Evolutionary conservation across 768 basidiomycete genomes (phyloP), one percentile per base, ranked within the genome.

Genomic region (Lentinula lateritia): DNA sequence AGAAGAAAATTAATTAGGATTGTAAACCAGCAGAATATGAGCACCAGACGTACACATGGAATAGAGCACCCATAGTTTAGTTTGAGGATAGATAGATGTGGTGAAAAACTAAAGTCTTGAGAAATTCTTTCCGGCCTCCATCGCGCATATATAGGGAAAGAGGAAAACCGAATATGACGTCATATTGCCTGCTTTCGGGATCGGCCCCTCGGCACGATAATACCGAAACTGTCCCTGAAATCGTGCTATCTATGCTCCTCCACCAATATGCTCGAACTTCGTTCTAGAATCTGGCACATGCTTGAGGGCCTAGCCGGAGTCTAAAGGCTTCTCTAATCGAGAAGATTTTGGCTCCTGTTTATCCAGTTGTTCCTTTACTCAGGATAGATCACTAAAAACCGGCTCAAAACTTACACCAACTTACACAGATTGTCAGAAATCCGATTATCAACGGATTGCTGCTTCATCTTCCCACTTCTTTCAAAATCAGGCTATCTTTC

Each of bases 1-100:
- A 15, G 50, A 15, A 13, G n/a, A 13, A 52, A 32, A 0, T 20
- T 20, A 1, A 53, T 53, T 13, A 53, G 50, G 3, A 28, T 28
- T 10, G 12, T 6, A 7, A 9, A 9, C 5, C 5, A 50, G 7
- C 15, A 6, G n/a, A 10, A 13, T 34, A 43, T 12, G 28, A 7
- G 13, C 1, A 16, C 15, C 6, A 16, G 28, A 58, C 61, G 35
- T 50, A 65, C 64, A 65, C 42, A 32, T 65, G 59, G 23, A 65
- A 65, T 35, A 65, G 45, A 34, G 58, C 58, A 50, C 58, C 58
- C 58, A 59, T 59, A 0, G 5, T 50, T 48, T 6, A 43, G 20
- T 5, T 55, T 12, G 5, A 7, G 23, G 46, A 36, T 58, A 15
- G 15, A 15, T 28, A 20, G 46, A 9, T 4, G 43, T 28, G 28